Evolutionary conservation across 2,329 filamentous ascomycete species (phyloP).

Genomic region (Colletotrichum liaoningense): DNA sequence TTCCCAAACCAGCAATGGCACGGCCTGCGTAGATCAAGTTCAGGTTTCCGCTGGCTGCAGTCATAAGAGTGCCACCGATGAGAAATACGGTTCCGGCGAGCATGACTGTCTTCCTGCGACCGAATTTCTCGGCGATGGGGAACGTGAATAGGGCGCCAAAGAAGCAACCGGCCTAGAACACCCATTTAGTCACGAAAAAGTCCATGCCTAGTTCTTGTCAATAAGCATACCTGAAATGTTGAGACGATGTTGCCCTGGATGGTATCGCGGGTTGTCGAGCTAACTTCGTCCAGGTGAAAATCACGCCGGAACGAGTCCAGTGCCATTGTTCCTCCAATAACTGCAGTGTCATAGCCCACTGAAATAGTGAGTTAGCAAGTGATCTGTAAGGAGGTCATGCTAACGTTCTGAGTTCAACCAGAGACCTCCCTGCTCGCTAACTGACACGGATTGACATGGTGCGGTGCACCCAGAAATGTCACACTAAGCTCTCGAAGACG

Average conservation of each 20-base stretch:
- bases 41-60: conserved; percentile 46
- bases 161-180: conserved; percentile 53
- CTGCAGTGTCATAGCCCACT: conserved; percentile 52
- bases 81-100: conserved; percentile 55
- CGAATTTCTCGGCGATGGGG: conserved; percentile 59
- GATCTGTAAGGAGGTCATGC: not conserved
- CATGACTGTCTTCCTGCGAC: conserved; percentile 59
- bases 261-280: conserved; percentile 44
- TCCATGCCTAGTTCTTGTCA: no score
- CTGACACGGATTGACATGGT: not conserved
- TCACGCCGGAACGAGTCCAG: conserved; percentile 50
- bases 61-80: conserved; percentile 49
- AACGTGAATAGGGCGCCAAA: conserved; percentile 54
- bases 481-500: not conserved
- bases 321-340: conserved; percentile 54
- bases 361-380: not conserved
- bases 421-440: not conserved
- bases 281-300: conserved; percentile 44
- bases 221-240: conserved; percentile 25
- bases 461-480: not conserved
- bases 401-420: not conserved
- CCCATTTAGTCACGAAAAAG: conserved; percentile 36
- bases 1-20: conserved; percentile 63
- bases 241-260: conserved; percentile 47
- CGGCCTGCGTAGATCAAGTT: conserved; percentile 58